phyloP scores from a whole-genome alignment of 495 filamentous ascomycete genomes.

The Patellaria atrata region DNA sequence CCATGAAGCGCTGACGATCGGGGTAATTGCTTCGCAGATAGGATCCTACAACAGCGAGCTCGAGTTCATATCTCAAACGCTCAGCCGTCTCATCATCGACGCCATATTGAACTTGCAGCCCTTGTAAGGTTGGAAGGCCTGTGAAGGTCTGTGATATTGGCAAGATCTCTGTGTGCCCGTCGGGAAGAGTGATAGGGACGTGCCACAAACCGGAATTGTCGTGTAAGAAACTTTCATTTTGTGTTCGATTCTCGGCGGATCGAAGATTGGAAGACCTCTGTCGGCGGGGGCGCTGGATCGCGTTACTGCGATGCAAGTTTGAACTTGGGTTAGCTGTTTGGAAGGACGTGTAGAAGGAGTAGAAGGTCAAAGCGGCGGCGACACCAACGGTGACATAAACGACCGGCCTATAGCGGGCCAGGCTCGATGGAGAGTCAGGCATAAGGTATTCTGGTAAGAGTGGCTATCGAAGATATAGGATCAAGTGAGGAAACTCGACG shows the following conservation, averaged over 20 bases:
- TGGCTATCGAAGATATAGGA: too few species aligned
- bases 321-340: not conserved
- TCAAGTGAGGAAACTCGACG: too few species aligned
- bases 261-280: conserved; percentile 7
- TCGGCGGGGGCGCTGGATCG: conserved; percentile 18
- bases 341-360: conserved; percentile 15
- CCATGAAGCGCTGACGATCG: not conserved
- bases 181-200: conserved; percentile 4
- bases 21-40: conserved; percentile 4
- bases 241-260: too few species aligned
- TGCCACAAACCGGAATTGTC: conserved; percentile 4
- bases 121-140: conserved; percentile 5
- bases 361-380: conserved; percentile 17
- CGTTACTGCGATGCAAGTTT: conserved; percentile 42
- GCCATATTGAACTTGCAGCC: not conserved
- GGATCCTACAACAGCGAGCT: too few species aligned
- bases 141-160: not conserved
- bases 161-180: conserved; percentile 6
- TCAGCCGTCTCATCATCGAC: conserved; percentile 2
- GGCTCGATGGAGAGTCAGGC: too few species aligned
- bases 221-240: conserved; percentile 15
- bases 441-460: too few species aligned
- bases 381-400: conserved; percentile 15
- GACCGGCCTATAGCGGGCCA: conserved; percentile 18
- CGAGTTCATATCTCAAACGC: too few species aligned